Base-by-base conservation (phyloP, 352 stramenopile genomes). In the Lagenidium sp. region DNA sequence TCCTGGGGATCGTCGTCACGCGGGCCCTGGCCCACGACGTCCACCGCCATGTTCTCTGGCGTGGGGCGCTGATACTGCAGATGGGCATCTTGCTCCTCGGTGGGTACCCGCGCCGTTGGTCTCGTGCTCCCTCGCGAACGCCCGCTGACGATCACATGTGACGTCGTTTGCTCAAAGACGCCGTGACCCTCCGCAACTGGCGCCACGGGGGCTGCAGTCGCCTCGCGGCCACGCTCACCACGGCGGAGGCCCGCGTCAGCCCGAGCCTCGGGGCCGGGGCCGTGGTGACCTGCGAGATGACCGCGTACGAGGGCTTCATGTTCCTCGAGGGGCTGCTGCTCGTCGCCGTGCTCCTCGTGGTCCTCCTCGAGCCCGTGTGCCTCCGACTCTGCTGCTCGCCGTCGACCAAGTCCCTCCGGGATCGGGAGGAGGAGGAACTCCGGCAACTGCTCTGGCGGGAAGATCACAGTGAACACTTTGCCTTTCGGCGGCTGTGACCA, bases 361-460 rank as follows among this genome's bases (percentile, higher is more conserved):
- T 40, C 22, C 20, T 55, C 11, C 41, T 57, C 1, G 28, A 50
- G 36, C 49, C 49, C 15, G 41, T 57, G 41, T 13, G 50, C 4
- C 29, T 50, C 19, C 36, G 49, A 23, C 16, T 57, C 7, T 57
- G 40, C 40, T 55, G 48, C 34, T 20, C 31, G 19, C 24, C 10
- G 28, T 32, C 28, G 28, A 32, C 8, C 8, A 32, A 32, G 28
- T 15, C 8, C 28, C 15, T n/a, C n/a, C n/a, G n/a, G 28, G 28
- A 13, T 32, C 8, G 28, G 28, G 28, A 32, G 28, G 28, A 32
- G 8, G 28, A 32, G 28, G 28, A 32, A 15, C 28, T 8, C 28
- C 8, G 28, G 28, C 28, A 15, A 32, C 28, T 13, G 15, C 8
- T 8, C 8, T 15, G 28, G 15, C 28, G 15, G 8, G 15, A 13